These are phyloP conservation scores for Aspergillus oerlinghausenensis DNA, from an alignment of 2,329 filamentous ascomycete genomes.

Conservation along the genomic window DNA sequence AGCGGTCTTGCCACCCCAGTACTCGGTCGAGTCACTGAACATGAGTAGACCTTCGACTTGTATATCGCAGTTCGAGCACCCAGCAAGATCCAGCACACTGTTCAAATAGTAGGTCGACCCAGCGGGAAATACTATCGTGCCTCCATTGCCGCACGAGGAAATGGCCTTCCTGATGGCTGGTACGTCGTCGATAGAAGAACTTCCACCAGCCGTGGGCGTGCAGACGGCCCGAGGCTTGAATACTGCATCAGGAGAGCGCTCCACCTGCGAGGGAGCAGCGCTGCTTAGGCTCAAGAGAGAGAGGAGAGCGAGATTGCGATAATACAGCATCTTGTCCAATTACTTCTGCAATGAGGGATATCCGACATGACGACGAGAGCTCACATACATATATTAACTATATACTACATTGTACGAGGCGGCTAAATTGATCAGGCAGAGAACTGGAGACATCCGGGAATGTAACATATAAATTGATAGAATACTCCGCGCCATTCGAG, in stretches of 20 bases:
- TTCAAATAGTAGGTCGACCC: constrained; percentile 42
- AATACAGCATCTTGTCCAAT: not conserved
- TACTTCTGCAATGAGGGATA: not conserved
- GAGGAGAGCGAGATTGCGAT: not conserved
- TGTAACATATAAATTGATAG: too few species aligned
- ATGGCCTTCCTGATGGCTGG: constrained; percentile 44
- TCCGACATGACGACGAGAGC: not conserved
- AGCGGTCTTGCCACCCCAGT: constrained; percentile 40
- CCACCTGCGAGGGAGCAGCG: constrained; percentile 2
- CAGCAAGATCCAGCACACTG: constrained; percentile 40
- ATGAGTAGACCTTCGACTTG: constrained; percentile 45
- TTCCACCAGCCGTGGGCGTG: constrained; percentile 28
- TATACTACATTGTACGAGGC: not conserved
- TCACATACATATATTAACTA: not conserved
- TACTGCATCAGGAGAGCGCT: not conserved
- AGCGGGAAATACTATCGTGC: constrained; percentile 43
- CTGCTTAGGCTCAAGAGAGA: not conserved
- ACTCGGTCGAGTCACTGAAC: constrained; percentile 35
- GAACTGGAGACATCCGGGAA: not conserved
- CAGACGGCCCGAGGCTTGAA: constrained; percentile 24
- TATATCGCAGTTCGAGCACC: constrained; percentile 43
- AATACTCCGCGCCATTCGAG: too few species aligned
- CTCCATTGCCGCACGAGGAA: constrained; percentile 38
- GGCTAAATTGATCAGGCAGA: too few species aligned
- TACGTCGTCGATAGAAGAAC: constrained; percentile 36